Conservation (phyloP, 1,139 yeast species). For the Pneumocystis canis region DNA sequence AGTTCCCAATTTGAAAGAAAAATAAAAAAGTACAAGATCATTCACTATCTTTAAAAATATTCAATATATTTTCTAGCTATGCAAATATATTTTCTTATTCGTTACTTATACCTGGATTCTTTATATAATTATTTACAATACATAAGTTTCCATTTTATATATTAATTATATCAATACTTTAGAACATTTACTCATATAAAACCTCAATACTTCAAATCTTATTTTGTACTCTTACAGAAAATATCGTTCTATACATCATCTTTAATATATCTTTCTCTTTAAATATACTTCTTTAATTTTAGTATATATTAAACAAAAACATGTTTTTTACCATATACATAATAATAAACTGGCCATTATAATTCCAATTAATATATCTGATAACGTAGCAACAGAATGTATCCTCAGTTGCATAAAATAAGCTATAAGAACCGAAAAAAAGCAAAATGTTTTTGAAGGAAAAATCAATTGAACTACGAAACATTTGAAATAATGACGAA, state of each 20-base stretch:
- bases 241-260: background rate
- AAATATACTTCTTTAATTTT: background rate
- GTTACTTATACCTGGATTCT: background rate
- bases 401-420: background rate
- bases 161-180: background rate
- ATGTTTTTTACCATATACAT: background rate
- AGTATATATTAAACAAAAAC: background rate
- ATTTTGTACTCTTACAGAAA: background rate
- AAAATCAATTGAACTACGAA: background rate
- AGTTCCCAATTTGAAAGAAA: no score
- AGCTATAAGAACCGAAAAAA: background rate
- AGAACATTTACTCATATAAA: background rate
- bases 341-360: background rate
- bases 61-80: background rate
- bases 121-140: background rate
- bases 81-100: background rate
- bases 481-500: background rate
- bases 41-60: no score
- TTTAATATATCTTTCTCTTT: background rate
- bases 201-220: background rate
- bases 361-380: background rate
- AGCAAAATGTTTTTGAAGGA: background rate
- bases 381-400: background rate
- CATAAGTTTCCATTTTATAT: background rate
- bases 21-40: no score